These are phyloP conservation scores for Capsicum rhomboideum DNA, from an alignment of 257 asterid genomes.

Conservation along the genomic window DNA sequence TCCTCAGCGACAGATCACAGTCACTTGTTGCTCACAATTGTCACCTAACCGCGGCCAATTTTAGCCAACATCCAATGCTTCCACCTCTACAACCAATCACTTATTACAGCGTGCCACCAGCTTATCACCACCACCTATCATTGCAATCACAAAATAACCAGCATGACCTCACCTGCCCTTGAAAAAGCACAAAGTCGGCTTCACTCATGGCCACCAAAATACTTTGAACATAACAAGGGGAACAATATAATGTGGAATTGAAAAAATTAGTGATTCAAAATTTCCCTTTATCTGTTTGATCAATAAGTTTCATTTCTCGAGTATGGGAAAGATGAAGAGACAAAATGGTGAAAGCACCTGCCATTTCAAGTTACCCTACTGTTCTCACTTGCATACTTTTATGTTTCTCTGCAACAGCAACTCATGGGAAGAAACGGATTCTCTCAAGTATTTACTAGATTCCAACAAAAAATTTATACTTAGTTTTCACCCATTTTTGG, in stretches of 20 bases:
- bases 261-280: background rate
- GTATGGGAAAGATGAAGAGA: background rate
- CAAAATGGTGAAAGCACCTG: background rate
- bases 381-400: background rate
- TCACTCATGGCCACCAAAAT: background rate
- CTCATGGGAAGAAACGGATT: background rate
- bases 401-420: background rate
- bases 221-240: background rate
- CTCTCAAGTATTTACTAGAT: background rate
- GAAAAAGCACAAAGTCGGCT: background rate
- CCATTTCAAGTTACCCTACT: background rate
- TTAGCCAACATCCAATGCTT: background rate
- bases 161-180: background rate
- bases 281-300: background rate
- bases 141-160: background rate
- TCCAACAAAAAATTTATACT: background rate
- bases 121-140: background rate
- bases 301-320: background rate
- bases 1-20: background rate
- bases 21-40: background rate
- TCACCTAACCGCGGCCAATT: background rate
- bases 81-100: background rate
- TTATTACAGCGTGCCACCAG: background rate
- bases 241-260: background rate
- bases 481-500: background rate